A percentile compares a stretch with the other conserved stretches of the same genome.
Evolutionary conservation across 2,329 filamentous ascomycete genomes (phyloP).

Genomic region (Talaromyces funiculosus): DNA sequence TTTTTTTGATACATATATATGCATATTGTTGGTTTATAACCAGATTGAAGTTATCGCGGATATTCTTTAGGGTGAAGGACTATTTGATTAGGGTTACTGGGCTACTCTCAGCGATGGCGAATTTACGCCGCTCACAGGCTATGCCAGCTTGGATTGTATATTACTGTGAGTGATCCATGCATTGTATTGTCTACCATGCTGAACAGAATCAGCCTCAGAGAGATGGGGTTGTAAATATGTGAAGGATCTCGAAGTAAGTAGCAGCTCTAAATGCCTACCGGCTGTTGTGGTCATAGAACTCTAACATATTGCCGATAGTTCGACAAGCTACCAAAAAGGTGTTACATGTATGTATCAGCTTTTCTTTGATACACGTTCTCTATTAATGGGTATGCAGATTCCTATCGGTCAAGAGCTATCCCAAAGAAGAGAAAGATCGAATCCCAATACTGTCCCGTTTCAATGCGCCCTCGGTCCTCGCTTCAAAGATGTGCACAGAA

Average conservation of each 20-base stretch:
- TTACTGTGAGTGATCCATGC: neutral
- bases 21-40: too few relatives aligned
- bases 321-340: constrained; percentile 4
- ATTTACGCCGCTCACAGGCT: neutral
- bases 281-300: neutral
- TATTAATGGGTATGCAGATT: neutral
- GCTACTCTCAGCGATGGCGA: neutral
- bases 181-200: neutral
- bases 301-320: neutral
- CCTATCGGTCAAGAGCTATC: constrained; percentile 3
- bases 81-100: neutral
- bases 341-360: constrained; percentile 9
- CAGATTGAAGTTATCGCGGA: neutral
- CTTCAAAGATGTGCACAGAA: constrained; percentile 7
- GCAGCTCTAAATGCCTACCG: neutral
- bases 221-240: neutral
- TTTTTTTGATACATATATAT: too few relatives aligned
- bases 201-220: neutral
- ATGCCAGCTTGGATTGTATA: neutral
- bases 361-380: neutral
- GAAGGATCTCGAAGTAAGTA: neutral
- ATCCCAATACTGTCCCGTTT: constrained; percentile 6
- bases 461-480: constrained; percentile 8
- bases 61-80: neutral
- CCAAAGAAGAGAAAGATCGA: neutral